Percentiles rank a stretch among this genome's conserved stretches.
These are phyloP conservation scores for Arthroderma sp. DNA, from an alignment of 2,329 filamentous ascomycete genomes.

Conservation along the genomic window DNA sequence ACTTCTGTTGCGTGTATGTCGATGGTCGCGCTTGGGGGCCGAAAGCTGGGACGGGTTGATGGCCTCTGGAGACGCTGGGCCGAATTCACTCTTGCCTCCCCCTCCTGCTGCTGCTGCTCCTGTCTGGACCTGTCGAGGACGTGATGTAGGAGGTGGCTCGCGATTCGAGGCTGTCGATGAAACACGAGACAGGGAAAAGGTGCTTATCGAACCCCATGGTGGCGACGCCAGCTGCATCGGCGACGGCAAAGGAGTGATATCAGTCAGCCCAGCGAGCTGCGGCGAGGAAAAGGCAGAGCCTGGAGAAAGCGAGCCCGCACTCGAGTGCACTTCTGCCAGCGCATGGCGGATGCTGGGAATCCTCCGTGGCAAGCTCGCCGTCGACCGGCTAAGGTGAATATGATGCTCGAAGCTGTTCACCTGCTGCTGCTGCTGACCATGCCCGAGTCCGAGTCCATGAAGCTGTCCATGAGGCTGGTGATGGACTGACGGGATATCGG, in stretches of 20 bases:
- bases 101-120: conserved; percentile 21
- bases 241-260: conserved; percentile 68
- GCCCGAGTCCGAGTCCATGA: not conserved
- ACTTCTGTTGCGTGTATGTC: conserved; percentile 63
- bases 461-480: not conserved
- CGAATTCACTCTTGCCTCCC: too few relatives aligned
- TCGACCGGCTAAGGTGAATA: conserved; percentile 32
- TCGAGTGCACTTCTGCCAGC: conserved; percentile 26
- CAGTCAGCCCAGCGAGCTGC: conserved; percentile 61
- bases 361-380: conserved; percentile 33
- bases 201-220: conserved; percentile 43
- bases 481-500: conserved; percentile 7
- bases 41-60: conserved; percentile 1
- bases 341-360: conserved; percentile 35
- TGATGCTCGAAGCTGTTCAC: conserved; percentile 21
- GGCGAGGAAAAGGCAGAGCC: conserved; percentile 62
- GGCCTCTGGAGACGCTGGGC: not conserved
- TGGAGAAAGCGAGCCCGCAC: conserved; percentile 40
- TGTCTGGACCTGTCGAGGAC: conserved; percentile 23
- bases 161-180: conserved; percentile 32
- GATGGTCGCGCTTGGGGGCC: conserved; percentile 15
- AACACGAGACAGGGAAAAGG: conserved; percentile 36
- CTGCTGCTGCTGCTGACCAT: not conserved
- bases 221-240: conserved; percentile 43
- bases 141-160: conserved; percentile 12